phyloP scores from a whole-genome alignment of 2,329 filamentous ascomycete genomes.

The Aspergillus hiratsukae region DNA sequence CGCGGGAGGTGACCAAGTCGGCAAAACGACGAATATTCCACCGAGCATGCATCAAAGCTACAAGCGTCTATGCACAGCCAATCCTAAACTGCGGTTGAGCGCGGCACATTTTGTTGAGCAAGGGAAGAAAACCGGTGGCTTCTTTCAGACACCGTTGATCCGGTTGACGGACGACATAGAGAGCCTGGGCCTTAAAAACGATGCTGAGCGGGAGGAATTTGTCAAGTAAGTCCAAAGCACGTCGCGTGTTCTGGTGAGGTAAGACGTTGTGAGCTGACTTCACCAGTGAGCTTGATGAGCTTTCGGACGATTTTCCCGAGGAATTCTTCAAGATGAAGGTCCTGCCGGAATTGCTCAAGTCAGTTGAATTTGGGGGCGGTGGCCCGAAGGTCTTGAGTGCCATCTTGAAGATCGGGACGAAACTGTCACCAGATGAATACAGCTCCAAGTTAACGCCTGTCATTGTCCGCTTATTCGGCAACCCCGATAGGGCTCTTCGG shows the following conservation, averaged over 20 bases:
- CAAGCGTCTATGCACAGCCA: slow-evolving; percentile 80
- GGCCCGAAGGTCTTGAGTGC: slow-evolving; percentile 85
- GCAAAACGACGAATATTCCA: slow-evolving; percentile 81
- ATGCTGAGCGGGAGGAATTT: slow-evolving; percentile 78
- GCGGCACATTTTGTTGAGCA: slow-evolving; percentile 86
- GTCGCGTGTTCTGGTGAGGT: not conserved
- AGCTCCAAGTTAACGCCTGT: slow-evolving; percentile 78
- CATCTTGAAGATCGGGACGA: slow-evolving; percentile 85
- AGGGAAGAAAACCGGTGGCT: slow-evolving; percentile 72
- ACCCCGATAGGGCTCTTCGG: slow-evolving; percentile 85
- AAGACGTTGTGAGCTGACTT: slow-evolving; percentile 19
- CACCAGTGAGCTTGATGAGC: slow-evolving; percentile 67
- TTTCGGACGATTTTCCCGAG: slow-evolving; percentile 92
- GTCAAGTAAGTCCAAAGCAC: slow-evolving; percentile 54
- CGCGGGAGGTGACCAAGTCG: slow-evolving; percentile 69
- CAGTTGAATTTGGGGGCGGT: slow-evolving; percentile 95
- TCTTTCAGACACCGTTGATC: slow-evolving; percentile 91
- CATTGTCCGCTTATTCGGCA: slow-evolving; percentile 79
- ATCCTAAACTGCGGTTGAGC: slow-evolving; percentile 82
- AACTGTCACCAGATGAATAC: slow-evolving; percentile 86
- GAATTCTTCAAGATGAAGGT: slow-evolving; percentile 99
- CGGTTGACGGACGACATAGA: slow-evolving; percentile 90
- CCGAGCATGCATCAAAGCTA: slow-evolving; percentile 87
- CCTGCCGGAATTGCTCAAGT: slow-evolving; percentile 91
- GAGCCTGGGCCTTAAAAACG: slow-evolving; percentile 81